Evolutionary conservation across 2,329 filamentous ascomycete genomes (phyloP), one percentile per base, ranked within the genome.

Genomic region (Alternaria ethzedia): DNA sequence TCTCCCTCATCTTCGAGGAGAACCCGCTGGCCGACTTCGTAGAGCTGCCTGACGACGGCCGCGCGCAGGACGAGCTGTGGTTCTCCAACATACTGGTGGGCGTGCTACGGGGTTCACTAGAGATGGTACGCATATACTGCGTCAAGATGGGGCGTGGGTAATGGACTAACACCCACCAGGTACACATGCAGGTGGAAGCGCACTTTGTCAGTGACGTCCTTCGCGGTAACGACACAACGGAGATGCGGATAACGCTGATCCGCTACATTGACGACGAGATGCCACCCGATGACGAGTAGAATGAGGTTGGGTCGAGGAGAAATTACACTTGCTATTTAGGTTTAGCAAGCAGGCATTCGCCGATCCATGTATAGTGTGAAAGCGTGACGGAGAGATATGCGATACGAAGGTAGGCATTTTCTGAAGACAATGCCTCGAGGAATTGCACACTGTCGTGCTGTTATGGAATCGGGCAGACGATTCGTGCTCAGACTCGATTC

Each of bases 11-110:
- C 15, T 97, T 99, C 71, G 96, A 99, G 70, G 96, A 99, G 80
- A 99, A 98, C 76, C 96, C 96, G 0, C 84, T 99, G 63, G 94
- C 94, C 55, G 96, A 99, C 82, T 99, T 98, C 82, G 96, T 99
- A 52, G 96, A 99, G 81, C 84, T 99, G 46, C 96, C 96, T 1
- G 96, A 99, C 78, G 96, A 99, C 81, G 96, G 94, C 55, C 88
- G 94, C 68, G 93, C 96, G 4, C 96, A 99, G 81, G 94, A 97
- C 75, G 95, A 98, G 82, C 84, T 99, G 43, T 99, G 96, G 96
- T 99, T 96, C 81, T 97, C 94, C 6, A 99, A 98, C 81, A 96
- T 99, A 61, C 87, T 98, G 46, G 97, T 96, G 73, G 96, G 96
- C 46, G 92, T 99, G 46, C 83, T 99, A 65, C 87, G 96, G 71